Evolutionary conservation across 495 filamentous ascomycete genomes (phyloP), one percentile per base, ranked within the genome.

Genomic region (Aspergillus nanangensis): DNA sequence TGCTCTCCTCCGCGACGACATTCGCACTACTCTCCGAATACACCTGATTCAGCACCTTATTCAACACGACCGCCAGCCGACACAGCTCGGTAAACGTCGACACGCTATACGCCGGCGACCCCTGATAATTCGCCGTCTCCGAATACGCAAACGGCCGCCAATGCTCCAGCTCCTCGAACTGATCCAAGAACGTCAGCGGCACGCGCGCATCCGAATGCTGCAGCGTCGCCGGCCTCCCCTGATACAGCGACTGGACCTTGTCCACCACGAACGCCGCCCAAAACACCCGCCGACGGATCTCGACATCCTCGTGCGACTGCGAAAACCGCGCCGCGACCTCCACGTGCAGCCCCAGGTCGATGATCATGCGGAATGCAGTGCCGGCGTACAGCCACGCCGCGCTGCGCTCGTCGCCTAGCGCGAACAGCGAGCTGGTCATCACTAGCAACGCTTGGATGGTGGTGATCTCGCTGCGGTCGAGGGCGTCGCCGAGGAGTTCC

Each of bases 331-430:
- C 25, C 5, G 45, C 48, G 0, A 40, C 10, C 1, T 36, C 31
- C 3, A 70, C 60, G 52, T 77, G 72, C 7, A 72, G 37, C 0
- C 72, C 72, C 5, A 75, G 52, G 44, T 75, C 72, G 29, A 72
- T 74, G 19, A 74, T 69, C 65, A 71, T 73, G 9, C 59, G 53
- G 42, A 71, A 71, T 8, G 67, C 67, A 36, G 55, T 65, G 2
- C 74, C 74, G 2, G 67, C 61, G 45, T 75, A 73, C 0, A 74
- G 50, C 72, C 70, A 77, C 0, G 70, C 57, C 1, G 63, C 50
- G 47, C 70, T 76, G 36, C 62, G 53, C 37, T 75, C 70, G 32
- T 74, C 57, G 24, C 62, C 58, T 22, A 55, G 48, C 2, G 66
- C 57, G 22, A 73, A 70, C 2, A 73, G 51, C 0, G 66, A 61